These are phyloP conservation scores for Penicillium sp. DNA, from an alignment of 2,329 filamentous ascomycete genomes.

Conservation along the genomic window DNA sequence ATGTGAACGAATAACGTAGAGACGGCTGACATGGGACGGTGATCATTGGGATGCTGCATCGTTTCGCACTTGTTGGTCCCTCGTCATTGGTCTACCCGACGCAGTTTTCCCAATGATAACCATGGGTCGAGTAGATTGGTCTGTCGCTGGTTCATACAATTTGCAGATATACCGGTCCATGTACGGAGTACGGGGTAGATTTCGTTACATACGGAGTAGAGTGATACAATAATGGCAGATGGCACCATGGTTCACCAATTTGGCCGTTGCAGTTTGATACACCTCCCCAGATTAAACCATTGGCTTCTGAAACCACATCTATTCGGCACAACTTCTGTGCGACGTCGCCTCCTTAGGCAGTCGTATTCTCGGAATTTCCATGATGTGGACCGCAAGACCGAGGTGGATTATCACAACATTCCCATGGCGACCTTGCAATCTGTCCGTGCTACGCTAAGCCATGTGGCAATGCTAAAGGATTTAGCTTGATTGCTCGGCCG, in stretches of 20 bases:
- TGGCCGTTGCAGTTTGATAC: background rate
- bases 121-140: no score
- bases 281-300: background rate
- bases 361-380: no score
- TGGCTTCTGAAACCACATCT: background rate
- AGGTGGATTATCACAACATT: background rate
- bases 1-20: background rate
- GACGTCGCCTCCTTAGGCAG: no score
- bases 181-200: no score
- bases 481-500: background rate
- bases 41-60: background rate
- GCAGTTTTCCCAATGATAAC: no score
- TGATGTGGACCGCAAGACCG: background rate
- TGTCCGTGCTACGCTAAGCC: background rate
- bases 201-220: no score
- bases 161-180: no score
- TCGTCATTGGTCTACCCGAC: background rate
- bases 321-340: background rate
- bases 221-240: background rate
- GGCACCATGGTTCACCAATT: background rate
- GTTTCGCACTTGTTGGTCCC: conserved; percentile 1
- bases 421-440: background rate
- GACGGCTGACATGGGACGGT: background rate
- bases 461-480: background rate
- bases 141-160: no score